A percentile compares a stretch with the other conserved stretches of the same genome.
Conservation (phyloP, 108 stramenopile genomes). For the Parietichytrium sp. region DNA sequence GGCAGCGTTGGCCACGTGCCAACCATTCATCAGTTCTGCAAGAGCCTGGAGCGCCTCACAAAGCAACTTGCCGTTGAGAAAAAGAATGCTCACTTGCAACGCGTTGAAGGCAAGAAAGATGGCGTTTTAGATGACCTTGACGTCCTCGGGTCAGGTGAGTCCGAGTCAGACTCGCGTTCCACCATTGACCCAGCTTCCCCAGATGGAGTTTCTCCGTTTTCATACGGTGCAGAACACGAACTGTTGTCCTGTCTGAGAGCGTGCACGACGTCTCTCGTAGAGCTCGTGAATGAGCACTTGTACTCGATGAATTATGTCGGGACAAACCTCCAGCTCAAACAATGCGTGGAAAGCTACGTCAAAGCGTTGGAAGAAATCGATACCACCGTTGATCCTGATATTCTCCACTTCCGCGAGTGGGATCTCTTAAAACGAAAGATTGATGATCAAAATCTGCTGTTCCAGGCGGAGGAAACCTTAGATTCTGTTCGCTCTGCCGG, state of each 20-base stretch:
- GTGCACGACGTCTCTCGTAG: neutral
- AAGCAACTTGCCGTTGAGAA: conserved; percentile 4
- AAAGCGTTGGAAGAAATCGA: conserved; percentile 5
- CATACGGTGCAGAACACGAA: conserved; percentile 8
- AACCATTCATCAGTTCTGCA: neutral
- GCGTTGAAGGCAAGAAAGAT: neutral
- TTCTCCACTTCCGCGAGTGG: neutral
- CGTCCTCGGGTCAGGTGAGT: neutral
- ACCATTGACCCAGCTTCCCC: too few relatives aligned
- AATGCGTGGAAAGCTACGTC: neutral
- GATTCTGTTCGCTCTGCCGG: neutral
- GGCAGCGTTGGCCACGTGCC: neutral
- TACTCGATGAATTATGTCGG: conserved; percentile 3
- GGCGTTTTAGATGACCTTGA: neutral
- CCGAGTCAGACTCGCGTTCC: too few relatives aligned
- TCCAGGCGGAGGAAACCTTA: too few relatives aligned
- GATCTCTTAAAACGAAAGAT: conserved; percentile 1
- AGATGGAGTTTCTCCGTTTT: too few relatives aligned
- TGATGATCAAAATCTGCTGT: too few relatives aligned
- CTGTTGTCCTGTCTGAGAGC: neutral
- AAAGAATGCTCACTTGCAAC: too few relatives aligned
- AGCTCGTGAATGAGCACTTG: conserved; percentile 15
- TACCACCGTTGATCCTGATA: neutral
- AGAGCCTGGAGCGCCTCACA: neutral
- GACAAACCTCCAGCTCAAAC: conserved; percentile 12